Conservation (phyloP, 129 eudicot genomes). For the Flaveria brownii region DNA sequence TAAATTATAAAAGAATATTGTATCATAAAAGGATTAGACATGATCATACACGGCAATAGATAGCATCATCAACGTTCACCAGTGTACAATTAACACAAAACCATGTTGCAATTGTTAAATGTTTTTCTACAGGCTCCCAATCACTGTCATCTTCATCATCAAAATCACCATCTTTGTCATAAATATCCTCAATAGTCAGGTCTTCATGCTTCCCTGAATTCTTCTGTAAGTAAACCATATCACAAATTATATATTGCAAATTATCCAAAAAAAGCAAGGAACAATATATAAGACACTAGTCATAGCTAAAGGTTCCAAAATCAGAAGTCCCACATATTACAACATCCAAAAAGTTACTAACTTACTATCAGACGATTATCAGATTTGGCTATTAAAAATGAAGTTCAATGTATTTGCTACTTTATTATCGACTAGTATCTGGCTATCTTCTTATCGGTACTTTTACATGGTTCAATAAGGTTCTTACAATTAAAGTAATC, state of each 20-base stretch:
- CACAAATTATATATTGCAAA: neutral
- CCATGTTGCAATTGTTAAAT: constrained; percentile 59
- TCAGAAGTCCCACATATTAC: constrained; percentile 14
- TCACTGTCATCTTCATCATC: constrained; percentile 91
- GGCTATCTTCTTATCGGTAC: neutral
- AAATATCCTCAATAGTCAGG: constrained; percentile 75
- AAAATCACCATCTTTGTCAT: constrained; percentile 52
- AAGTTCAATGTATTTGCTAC: neutral
- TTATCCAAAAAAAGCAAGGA: neutral
- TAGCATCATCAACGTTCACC: constrained; percentile 58
- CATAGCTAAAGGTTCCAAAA: constrained; percentile 7
- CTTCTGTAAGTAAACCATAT: constrained; percentile 51
- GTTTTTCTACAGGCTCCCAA: constrained; percentile 74
- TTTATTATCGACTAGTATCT: neutral
- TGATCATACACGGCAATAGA: constrained; percentile 71
- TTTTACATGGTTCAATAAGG: neutral
- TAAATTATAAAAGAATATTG: neutral
- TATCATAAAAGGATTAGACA: constrained; percentile 13
- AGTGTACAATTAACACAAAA: constrained; percentile 91
- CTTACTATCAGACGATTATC: neutral
- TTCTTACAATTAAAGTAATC: constrained; percentile 3
- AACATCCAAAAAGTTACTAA: constrained; percentile 7
- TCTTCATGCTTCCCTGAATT: constrained; percentile 48
- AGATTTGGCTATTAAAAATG: neutral
- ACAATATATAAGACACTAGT: constrained; percentile 5